These are phyloP conservation scores for Backusella mclennaniae DNA, from an alignment of 192 early-diverging fungal species.

Conservation along the genomic window DNA sequence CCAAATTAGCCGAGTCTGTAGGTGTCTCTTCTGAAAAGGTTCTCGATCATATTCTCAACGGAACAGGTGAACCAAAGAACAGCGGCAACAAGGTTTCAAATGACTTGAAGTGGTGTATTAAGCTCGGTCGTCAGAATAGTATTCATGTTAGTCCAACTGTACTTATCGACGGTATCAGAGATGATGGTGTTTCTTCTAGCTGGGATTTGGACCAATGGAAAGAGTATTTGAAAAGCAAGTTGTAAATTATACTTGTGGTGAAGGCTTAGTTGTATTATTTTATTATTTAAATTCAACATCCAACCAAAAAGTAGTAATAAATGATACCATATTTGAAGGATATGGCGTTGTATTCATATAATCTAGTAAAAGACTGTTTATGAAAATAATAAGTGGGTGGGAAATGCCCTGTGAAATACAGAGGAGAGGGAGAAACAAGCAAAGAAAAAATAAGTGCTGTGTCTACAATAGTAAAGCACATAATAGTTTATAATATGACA, in stretches of 20 bases:
- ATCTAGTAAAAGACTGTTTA: no score
- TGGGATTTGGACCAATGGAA: conserved; percentile 71
- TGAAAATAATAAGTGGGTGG: no score
- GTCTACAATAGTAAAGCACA: no score
- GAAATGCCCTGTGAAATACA: no score
- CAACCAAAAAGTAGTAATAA: no score
- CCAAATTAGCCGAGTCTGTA: conserved; percentile 44
- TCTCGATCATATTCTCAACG: conserved; percentile 45
- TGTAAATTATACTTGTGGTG: conserved; percentile 13
- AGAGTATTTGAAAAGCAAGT: conserved; percentile 48
- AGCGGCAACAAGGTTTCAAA: conserved; percentile 66
- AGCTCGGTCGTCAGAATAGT: conserved; percentile 62
- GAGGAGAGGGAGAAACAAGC: no score
- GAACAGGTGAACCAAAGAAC: conserved; percentile 48
- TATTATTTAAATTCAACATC: no score
- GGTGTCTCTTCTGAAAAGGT: conserved; percentile 49
- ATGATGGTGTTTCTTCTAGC: conserved; percentile 62
- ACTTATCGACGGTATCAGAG: conserved; percentile 62
- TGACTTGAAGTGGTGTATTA: conserved; percentile 70
- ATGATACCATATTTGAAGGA: no score
- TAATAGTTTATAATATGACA: no score
- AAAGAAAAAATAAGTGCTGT: no score
- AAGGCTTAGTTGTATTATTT: no score
- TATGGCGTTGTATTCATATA: no score
- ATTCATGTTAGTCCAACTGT: conserved; percentile 81